Conservation (phyloP, 2,329 filamentous ascomycete species). For the Penicillium oxalicum region DNA sequence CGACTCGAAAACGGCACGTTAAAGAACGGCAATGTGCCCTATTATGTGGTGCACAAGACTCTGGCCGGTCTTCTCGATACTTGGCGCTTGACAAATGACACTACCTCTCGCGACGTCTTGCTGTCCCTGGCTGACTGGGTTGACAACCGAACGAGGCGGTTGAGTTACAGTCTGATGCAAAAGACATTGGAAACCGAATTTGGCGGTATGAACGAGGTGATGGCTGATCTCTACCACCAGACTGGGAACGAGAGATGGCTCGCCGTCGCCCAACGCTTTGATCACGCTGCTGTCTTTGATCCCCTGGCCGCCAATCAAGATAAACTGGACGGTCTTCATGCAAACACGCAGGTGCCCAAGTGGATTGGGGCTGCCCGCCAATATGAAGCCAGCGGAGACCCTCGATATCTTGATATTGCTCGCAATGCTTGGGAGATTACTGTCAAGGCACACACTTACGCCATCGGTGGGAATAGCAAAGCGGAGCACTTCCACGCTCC, state of each 20-base stretch:
- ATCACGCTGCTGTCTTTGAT: slow-evolving; percentile 45
- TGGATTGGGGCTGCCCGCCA: slow-evolving; percentile 49
- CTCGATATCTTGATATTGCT: slow-evolving; percentile 45
- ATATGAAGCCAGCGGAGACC: slow-evolving; percentile 45
- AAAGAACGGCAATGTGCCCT: slow-evolving; percentile 48
- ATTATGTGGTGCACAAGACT: slow-evolving; percentile 52
- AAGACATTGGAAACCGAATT: slow-evolving; percentile 46
- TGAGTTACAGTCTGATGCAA: slow-evolving; percentile 46
- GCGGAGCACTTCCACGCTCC: slow-evolving; percentile 48
- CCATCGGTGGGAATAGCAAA: slow-evolving; percentile 51
- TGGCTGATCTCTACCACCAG: slow-evolving; percentile 45
- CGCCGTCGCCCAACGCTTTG: slow-evolving; percentile 45
- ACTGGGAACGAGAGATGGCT: slow-evolving; percentile 46
- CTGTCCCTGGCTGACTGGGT: slow-evolving; percentile 46
- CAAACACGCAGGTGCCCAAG: slow-evolving; percentile 51
- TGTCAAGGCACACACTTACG: slow-evolving; percentile 45
- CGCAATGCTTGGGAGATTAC: slow-evolving; percentile 47
- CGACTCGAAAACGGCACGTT: slow-evolving; percentile 42
- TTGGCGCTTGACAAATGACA: slow-evolving; percentile 43
- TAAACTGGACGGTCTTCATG: slow-evolving; percentile 45
- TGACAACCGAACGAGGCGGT: slow-evolving; percentile 40
- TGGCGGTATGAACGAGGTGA: slow-evolving; percentile 50
- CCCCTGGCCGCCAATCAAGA: slow-evolving; percentile 45
- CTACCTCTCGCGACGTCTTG: slow-evolving; percentile 41
- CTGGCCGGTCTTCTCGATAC: slow-evolving; percentile 49